Evolutionary conservation across 1,284 basidiomycete genomes (phyloP).

Genomic region (Pseudozyma sp.): DNA sequence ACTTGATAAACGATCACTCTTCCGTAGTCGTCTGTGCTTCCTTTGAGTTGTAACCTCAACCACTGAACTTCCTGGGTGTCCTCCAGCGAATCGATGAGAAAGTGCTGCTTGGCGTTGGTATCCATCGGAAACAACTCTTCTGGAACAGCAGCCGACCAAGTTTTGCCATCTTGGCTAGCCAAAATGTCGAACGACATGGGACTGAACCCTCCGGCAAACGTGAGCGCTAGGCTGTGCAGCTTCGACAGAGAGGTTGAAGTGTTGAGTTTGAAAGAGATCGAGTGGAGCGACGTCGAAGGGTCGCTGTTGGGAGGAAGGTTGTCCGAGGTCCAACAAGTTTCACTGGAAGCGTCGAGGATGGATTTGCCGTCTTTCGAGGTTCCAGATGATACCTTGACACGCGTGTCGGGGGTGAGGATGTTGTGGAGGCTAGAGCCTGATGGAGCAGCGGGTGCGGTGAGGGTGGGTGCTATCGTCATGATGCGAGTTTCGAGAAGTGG

Average conservation of each 20-base stretch:
- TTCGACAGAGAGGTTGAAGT: neutral
- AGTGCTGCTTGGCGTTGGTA: conserved; percentile 42
- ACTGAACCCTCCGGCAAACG: conserved; percentile 44
- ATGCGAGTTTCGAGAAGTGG: neutral
- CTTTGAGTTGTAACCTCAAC: conserved; percentile 31
- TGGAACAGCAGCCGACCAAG: conserved; percentile 1
- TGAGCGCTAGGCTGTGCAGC: conserved; percentile 35
- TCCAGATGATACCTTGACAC: conserved; percentile 49
- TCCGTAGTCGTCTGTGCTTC: conserved; percentile 51
- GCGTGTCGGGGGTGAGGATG: conserved; percentile 30
- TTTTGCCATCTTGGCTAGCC: conserved; percentile 18
- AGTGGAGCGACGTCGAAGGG: conserved; percentile 9
- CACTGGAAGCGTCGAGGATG: conserved; percentile 38
- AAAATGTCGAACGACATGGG: conserved; percentile 23
- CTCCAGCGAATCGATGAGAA: neutral
- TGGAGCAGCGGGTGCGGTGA: conserved; percentile 10
- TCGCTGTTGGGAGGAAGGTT: conserved; percentile 36
- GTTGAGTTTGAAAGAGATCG: conserved; percentile 32
- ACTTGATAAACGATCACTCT: conserved; percentile 39
- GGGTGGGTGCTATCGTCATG: conserved; percentile 33
- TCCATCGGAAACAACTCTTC: conserved; percentile 24
- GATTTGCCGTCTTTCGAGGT: conserved; percentile 41
- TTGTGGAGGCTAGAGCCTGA: conserved; percentile 17
- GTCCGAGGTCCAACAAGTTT: conserved; percentile 53
- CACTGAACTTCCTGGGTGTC: neutral